phyloP scores from a whole-genome alignment of 1,284 basidiomycete genomes.

The Amylostereum areolatum region DNA sequence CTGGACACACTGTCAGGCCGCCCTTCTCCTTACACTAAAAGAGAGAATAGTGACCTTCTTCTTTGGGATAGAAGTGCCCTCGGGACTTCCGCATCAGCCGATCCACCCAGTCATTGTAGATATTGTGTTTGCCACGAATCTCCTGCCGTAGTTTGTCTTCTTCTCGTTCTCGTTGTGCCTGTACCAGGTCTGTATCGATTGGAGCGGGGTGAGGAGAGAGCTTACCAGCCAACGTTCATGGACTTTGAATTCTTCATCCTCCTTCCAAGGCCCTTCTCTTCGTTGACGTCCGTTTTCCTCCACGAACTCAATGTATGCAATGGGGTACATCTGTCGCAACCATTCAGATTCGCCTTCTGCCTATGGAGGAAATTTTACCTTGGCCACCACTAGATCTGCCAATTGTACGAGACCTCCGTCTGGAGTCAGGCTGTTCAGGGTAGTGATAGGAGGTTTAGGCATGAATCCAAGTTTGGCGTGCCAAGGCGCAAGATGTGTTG shows the following conservation, averaged over 20 bases:
- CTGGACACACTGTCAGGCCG: background rate
- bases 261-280: slow-evolving; percentile 57
- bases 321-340: slow-evolving; percentile 43
- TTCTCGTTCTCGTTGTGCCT: slow-evolving; percentile 50
- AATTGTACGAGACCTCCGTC: slow-evolving; percentile 80
- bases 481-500: slow-evolving; percentile 83
- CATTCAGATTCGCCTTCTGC: slow-evolving; percentile 10
- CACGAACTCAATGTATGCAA: slow-evolving; percentile 60
- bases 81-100: slow-evolving; percentile 51
- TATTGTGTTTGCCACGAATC: slow-evolving; percentile 44
- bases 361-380: slow-evolving; percentile 38
- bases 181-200: slow-evolving; percentile 2
- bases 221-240: slow-evolving; percentile 70
- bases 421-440: slow-evolving; percentile 71
- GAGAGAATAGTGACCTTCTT: slow-evolving; percentile 38
- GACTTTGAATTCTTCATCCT: slow-evolving; percentile 60
- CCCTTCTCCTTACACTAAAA: background rate
- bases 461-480: slow-evolving; percentile 82
- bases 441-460: slow-evolving; percentile 58
- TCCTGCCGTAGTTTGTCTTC: slow-evolving; percentile 47
- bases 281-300: slow-evolving; percentile 26
- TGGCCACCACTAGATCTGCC: slow-evolving; percentile 73
- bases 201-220: slow-evolving; percentile 1
- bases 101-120: slow-evolving; percentile 48
- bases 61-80: slow-evolving; percentile 27